Evolutionary conservation across 140 eudicot genomes (phyloP), one percentile per base, ranked within the genome.

Genomic region (Stevia rebaudiana): DNA sequence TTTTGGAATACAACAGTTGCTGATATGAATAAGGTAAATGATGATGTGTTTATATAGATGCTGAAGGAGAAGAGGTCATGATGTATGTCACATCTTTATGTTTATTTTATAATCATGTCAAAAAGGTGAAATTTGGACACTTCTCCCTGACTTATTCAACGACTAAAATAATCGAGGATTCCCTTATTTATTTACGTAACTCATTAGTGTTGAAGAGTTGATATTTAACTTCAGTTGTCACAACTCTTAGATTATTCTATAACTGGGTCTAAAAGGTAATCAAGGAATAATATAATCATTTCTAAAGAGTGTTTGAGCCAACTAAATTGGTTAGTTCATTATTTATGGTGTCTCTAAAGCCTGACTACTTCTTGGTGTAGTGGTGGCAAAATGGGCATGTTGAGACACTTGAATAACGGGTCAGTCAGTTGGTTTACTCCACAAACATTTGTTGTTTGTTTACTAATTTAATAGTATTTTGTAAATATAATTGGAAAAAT

Each of bases 61-160:
- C 19, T 31, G 65, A 31, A 48, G 41, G 61, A 59, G 70, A 63
- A 46, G 71, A 57, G 59, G 81, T 75, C 83, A 67, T 52, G 42
- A 25, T 36, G 72, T 16, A 52, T 67, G 73, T 67, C 68, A 59
- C 61, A 48, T 47, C 68, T 47, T 6, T 59, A 25, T 66, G 63
- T 48, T 28, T 60, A 59, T 74, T 40, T 74, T 67, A 59, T 60
- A 4, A 49, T 33, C 48, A 30, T 15, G 30, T 68, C 75, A 39
- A 68, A 74, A 70, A 74, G 33, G 33, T 28, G 4, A 28, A 28
- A 28, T 28, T 28, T 28, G 33, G 33, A 28, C 33, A 4, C 33
- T 28, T 28, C 33, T 28, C 33, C 33, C 2, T 28, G 33, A 4
- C 33, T 4, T 28, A 28, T 28, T 28, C 33, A 28, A 28, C 3